These are phyloP conservation scores for Atkinsonella hypoxylon DNA, from an alignment of 2,329 filamentous ascomycete species.

Conservation along the genomic window DNA sequence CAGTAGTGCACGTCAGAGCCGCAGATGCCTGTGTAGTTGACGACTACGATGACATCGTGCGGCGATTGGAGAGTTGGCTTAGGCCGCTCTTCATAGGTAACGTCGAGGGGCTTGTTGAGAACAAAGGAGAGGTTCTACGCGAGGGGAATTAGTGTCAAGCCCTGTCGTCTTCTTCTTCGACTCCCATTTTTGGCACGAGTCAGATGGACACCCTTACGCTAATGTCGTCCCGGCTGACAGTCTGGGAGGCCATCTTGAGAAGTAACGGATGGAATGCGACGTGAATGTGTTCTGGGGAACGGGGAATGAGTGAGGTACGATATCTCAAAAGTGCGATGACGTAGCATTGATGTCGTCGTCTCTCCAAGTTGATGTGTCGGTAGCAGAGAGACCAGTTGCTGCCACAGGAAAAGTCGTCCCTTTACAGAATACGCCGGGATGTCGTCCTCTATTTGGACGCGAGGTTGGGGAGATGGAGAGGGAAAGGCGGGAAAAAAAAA, in stretches of 20 bases:
- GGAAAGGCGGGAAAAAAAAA: not conserved
- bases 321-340: too few species aligned
- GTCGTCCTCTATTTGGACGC: not conserved
- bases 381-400: too few species aligned
- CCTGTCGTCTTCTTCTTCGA: not conserved
- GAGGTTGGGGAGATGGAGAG: not conserved
- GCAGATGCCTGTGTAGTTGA: conserved; percentile 83
- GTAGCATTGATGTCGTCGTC: not conserved
- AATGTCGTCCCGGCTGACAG: conserved; percentile 16
- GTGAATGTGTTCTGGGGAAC: not conserved
- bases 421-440: too few species aligned
- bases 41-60: conserved; percentile 68
- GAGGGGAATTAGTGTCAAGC: not conserved
- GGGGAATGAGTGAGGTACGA: not conserved
- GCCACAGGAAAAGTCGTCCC: too few species aligned
- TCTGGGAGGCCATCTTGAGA: conserved; percentile 14
- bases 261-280: not conserved
- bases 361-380: not conserved
- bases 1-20: conserved; percentile 86
- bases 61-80: conserved; percentile 53
- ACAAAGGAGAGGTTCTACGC: conserved; percentile 73
- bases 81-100: conserved; percentile 64
- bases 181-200: not conserved
- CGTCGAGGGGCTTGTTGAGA: conserved; percentile 62
- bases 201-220: conserved; percentile 12